Conservation (phyloP, 139 green algal species). For the Volvox reticuliferus region DNA sequence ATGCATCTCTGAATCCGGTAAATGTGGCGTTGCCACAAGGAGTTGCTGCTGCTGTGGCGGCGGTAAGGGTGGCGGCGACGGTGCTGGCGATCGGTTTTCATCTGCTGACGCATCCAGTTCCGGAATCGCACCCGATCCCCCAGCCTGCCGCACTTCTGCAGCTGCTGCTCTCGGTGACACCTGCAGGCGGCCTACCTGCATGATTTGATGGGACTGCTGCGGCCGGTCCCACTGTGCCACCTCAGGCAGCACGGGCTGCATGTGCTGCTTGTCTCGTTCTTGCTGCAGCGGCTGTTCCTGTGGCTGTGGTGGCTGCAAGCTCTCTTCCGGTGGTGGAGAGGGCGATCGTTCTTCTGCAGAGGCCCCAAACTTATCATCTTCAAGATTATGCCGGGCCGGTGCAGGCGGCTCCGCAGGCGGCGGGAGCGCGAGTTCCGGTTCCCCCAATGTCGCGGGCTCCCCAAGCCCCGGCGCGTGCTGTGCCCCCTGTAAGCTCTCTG, state of each 20-base stretch:
- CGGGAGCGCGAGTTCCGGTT: not conserved
- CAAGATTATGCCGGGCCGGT: not conserved
- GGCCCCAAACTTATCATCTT: not conserved
- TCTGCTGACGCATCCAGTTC: not conserved
- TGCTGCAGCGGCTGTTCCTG: not conserved
- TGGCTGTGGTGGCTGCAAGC: not conserved
- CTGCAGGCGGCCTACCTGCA: not conserved
- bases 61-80: too few species aligned
- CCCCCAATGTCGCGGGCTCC: too few species aligned
- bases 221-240: not conserved
- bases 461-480: not conserved
- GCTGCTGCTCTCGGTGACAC: not conserved
- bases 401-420: not conserved
- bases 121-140: not conserved
- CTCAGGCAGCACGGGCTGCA: not conserved
- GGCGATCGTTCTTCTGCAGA: not conserved
- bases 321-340: not conserved
- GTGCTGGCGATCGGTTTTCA: not conserved
- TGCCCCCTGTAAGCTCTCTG: not conserved
- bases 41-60: not conserved
- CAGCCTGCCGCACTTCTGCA: not conserved
- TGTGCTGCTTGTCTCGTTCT: not conserved
- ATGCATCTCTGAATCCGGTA: not conserved
- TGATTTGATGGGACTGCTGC: not conserved
- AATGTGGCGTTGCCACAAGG: not conserved